phyloP scores from a whole-genome alignment of 1,284 basidiomycete genomes.

The Paramarasmius palmivorus region DNA sequence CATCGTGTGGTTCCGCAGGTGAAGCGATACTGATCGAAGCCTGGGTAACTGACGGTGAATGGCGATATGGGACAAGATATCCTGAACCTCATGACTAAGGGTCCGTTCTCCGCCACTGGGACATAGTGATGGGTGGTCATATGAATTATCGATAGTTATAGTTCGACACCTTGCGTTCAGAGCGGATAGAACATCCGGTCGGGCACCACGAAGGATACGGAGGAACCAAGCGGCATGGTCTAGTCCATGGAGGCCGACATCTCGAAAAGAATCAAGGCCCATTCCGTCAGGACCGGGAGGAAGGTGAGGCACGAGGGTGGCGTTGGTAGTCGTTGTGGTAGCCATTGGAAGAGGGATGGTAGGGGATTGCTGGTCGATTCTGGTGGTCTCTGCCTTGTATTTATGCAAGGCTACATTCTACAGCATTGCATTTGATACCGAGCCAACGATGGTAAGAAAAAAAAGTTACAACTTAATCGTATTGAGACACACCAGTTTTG shows the following conservation, averaged over 20 bases:
- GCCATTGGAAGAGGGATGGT: too few relatives aligned
- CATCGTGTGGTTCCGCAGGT: neutral
- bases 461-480: too few relatives aligned
- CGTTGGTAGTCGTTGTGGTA: too few relatives aligned
- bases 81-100: neutral
- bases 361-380: too few relatives aligned
- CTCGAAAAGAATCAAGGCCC: neutral
- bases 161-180: neutral
- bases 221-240: neutral
- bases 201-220: neutral
- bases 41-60: neutral
- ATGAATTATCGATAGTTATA: neutral
- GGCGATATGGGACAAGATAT: neutral
- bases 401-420: too few relatives aligned
- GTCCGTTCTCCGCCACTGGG: neutral
- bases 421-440: too few relatives aligned
- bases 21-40: neutral
- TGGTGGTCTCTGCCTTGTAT: too few relatives aligned
- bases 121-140: neutral
- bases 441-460: too few relatives aligned
- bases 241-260: neutral
- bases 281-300: too few relatives aligned
- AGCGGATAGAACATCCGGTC: too few relatives aligned
- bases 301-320: too few relatives aligned
- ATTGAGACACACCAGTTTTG: too few relatives aligned